Percentiles rank a stretch among this genome's conserved stretches.
phyloP scores from a whole-genome alignment of 805 yeast genomes.

The Candida parachauliodes region DNA sequence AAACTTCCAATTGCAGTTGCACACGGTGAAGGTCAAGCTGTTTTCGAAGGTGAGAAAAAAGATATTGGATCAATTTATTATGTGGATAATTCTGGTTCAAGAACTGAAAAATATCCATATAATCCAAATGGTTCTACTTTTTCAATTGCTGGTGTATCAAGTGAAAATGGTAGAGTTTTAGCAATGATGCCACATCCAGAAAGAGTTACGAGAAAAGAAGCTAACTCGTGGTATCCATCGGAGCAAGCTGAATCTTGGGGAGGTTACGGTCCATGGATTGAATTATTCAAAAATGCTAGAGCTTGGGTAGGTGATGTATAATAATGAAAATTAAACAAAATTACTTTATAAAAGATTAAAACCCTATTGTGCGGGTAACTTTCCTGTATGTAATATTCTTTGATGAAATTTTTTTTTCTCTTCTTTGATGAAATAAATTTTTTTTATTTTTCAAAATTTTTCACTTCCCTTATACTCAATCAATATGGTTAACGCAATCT shows the following conservation, averaged over 20 bases:
- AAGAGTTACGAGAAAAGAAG: conserved; percentile 81
- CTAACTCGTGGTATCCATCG: conserved; percentile 86
- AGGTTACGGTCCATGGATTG: conserved; percentile 92
- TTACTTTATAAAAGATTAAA: too few species aligned
- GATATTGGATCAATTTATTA: conserved; percentile 71
- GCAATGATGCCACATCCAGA: conserved; percentile 99
- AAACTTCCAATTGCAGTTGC: conserved; percentile 95
- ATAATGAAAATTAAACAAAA: too few species aligned
- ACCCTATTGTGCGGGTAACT: conserved; percentile 2
- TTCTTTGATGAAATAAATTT: not conserved
- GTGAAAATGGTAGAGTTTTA: conserved; percentile 90
- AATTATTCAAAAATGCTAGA: conserved; percentile 89
- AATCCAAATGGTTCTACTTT: conserved; percentile 96
- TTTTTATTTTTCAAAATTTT: conserved; percentile 2
- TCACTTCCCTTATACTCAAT: conserved; percentile 1
- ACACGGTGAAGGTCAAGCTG: conserved; percentile 96
- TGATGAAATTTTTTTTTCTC: not conserved
- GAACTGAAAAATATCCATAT: conserved; percentile 80
- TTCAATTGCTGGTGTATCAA: conserved; percentile 88
- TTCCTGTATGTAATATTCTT: conserved; percentile 1
- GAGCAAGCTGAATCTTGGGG: conserved; percentile 67
- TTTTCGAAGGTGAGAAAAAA: conserved; percentile 47
- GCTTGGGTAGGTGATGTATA: conserved; percentile 68
- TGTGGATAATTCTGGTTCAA: conserved; percentile 86
- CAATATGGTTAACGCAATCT: conserved; percentile 44